Evolutionary conservation across 768 basidiomycete species (phyloP), one percentile per base, ranked within the genome.

Genomic region (Lentinula sp.): DNA sequence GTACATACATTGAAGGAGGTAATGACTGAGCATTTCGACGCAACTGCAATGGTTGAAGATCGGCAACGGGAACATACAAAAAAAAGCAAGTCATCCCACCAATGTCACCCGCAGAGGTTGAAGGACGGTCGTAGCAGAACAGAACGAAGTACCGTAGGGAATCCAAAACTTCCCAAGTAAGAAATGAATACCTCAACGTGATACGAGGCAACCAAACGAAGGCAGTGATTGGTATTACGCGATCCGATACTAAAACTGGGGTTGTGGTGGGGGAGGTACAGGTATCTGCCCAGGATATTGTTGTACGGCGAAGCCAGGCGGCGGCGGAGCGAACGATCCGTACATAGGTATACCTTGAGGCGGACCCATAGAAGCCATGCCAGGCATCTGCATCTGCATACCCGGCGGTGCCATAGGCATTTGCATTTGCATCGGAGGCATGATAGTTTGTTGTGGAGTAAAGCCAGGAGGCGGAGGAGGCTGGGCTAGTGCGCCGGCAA

Each of bases 401-500:
- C 60, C 37, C 13, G 60, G 52, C 5, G 60, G 60, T 20, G 52
- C 52, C 60, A 61, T 61, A 4, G 53, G 52, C 52, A 55, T 54
- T 33, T 73, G 52, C 52, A 55, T 54, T 12, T 16, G 72, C 36
- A 74, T 73, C 71, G 71, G 76, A 42, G 83, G 82, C 64, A 86
- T 75, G 43, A 88, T 78, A 4, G 86, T 85, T 69, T 88, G 87
- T 66, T 89, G 88, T 18, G 85, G 83, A 0, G 86, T 82, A 61
- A 92, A 92, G 9, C 91, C 91, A 54, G 88, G 84, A 0, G 91
- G 91, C 0, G 92, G 91, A 2, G 90, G 86, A 0, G 90, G 90
- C 53, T 84, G 86, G 3, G 93, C 90, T 59, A 97, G 81, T 15
- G 83, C 88, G 42, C 94, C 94, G 9, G 94, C 94, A 69, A 94